Evolutionary conservation across 768 basidiomycete genomes (phyloP), one percentile per base, ranked within the genome.

Genomic region (Mycena haematopus): DNA sequence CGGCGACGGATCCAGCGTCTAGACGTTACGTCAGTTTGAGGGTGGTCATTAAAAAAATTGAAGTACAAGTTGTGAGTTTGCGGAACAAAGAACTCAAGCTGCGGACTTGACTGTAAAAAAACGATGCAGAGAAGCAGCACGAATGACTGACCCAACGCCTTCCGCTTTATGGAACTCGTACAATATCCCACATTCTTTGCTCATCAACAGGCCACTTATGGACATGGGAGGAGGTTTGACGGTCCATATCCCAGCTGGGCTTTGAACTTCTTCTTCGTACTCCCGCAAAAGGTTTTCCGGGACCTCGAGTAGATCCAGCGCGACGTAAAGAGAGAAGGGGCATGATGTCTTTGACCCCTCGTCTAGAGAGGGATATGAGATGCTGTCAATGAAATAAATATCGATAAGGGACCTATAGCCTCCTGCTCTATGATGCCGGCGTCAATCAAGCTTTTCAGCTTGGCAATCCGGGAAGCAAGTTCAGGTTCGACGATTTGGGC

Each of bases 171-270:
- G 80, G 5, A 93, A 70, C 60, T 88, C 87, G 52, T 87, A 86
- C 40, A 93, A 73, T 40, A 94, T 74, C 3, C 92, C 95, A 70
- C 95, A 96, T 62, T 91, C 85, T 69, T 84, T 85, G 72, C 94
- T 95, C 50, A 95, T 70, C 1, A 94, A 71, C 8, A 95, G 76
- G 10, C 86, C 90, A 53, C 82, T 84, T 46, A 93, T 70, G 2
- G 77, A 77, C 56, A 92, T 72, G 35, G 82, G 83, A 2, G 90
- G 90, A 0, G 84, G 73, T 2, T 73, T 70, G 9, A 83, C 78
- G 0, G 89, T 91, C 71, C 82, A 79, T 61, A 86, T 80, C 2
- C 92, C 92, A 0, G 90, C 91, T 9, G 92, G 92, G 22, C 82
- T 82, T 62, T 89, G 86, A 13, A 89, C 79, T 70, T 94, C 92